phyloP scores from a whole-genome alignment of 2,329 filamentous ascomycete species.

The Ophiostoma triangulosporum region DNA sequence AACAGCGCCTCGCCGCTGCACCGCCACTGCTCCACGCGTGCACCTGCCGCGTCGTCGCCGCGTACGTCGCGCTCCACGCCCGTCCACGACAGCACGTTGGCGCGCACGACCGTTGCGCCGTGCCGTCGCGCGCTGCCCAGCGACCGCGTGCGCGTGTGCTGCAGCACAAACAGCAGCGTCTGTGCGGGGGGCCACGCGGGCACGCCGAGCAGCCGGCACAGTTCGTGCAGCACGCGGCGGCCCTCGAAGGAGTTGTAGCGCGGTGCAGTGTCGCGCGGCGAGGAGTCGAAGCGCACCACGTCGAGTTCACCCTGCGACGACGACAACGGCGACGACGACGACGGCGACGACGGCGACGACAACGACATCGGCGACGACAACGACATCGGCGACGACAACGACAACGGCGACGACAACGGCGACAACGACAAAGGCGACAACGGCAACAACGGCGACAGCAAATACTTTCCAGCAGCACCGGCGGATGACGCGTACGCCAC shows the following conservation, averaged over 20 bases:
- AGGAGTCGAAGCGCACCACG: background rate
- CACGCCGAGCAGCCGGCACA: conserved; percentile 3
- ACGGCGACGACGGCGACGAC: too few relatives aligned
- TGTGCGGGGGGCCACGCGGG: background rate
- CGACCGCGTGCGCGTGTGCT: conserved; percentile 4
- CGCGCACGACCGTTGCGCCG: background rate
- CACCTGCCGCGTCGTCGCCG: background rate
- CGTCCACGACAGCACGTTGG: background rate
- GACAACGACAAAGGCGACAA: background rate
- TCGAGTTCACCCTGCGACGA: too few relatives aligned
- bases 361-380: too few relatives aligned
- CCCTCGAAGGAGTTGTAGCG: background rate
- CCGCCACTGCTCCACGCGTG: conserved; percentile 1
- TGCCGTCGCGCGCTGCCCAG: background rate
- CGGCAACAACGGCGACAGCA: background rate
- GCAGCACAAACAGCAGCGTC: conserved; percentile 8
- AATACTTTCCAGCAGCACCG: background rate
- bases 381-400: too few relatives aligned
- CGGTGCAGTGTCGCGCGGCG: background rate
- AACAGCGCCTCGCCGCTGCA: conserved; percentile 5
- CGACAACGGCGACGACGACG: background rate
- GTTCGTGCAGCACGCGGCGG: background rate
- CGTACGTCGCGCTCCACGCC: conserved; percentile 3
- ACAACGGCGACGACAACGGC: background rate
- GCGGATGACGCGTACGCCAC: background rate